Base-by-base conservation (phyloP, 176 grass and related monocot genomes). In the Cocos nucifera region DNA sequence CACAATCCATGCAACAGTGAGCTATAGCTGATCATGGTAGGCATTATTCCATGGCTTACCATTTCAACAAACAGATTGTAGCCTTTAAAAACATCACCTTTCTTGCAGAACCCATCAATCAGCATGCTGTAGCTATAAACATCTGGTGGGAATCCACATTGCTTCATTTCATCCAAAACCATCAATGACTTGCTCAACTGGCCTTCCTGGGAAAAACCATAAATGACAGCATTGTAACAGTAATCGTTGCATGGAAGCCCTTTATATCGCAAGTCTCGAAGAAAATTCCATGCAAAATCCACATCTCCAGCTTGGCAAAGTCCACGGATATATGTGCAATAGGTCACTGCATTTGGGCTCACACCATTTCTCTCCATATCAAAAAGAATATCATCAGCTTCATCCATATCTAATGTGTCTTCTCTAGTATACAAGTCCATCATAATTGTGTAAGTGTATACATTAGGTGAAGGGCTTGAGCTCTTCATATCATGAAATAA, bases 361-460 rank as follows among this genome's bases (percentile, higher is more conserved):
- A 79, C 39, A 16, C 76, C 68, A 56, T 35, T 51, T 49, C 29
- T 18, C 22, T 79, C 67, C 76, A 79, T 64, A 22, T 72, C 76
- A 17, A 19, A 17, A 10, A 70, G 55, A 51, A 79, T 32, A 1
- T 6, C 15, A 64, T 15, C 30, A 20, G 67, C 59, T 64, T 65
- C 59, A 29, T 72, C 55, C 10, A 72, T 51, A 59, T 58, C 29
- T n/a, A 57, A 58, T 6, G 18, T 32, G 17, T 61, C 54, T 8
- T 26, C 30, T 49, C 63, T 71, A 19, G 50, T 51, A 59, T 72
- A 72, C 59, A 79, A 17, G 15, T 63, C 18, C 23, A 79, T 29
- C 44, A 71, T 57, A 63, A 79, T 72, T 17, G 67, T 72, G 35
- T 79, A 79, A 23, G 67, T 79, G 50, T 79, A 65, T 6, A 79